Evolutionary conservation across 1,284 basidiomycete genomes (phyloP), one percentile per base, ranked within the genome.

Genomic region (Malassezia arunalokei): DNA sequence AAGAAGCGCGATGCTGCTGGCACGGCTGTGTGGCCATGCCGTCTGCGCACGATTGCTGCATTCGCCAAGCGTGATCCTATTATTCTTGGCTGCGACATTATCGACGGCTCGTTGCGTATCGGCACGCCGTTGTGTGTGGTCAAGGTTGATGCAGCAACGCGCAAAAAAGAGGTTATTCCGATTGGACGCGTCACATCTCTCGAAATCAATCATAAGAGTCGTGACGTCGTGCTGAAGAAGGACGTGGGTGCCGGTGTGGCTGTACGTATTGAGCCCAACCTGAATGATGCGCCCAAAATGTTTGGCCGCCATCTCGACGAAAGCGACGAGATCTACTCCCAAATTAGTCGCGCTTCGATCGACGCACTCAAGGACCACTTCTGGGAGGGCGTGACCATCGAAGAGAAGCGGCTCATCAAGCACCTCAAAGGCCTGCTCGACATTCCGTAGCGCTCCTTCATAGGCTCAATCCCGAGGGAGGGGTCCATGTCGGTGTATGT

Each of bases 41-140:
- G 87, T 55, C 80, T 99, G 64, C 91, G 88, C 78, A 87, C 79
- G 60, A 85, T 99, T 60, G 86, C 88, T 24, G 84, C 83, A 29
- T 98, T 98, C 75, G 87, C 87, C 75, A 92, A 92, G 77, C 84
- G 94, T 52, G 92, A 98, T 74, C 94, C 91, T 1, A 74, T 99
- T 68, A 95, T 99, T 60, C 76, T 99, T 39, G 94, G 94, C 61
- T 90, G 92, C 35, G 94, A 98, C 75, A 94, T 99, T 64, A 77
- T 94, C 43, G 92, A 98, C 60, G 94, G 94, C 38, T 63, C 70
- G 4, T 75, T 95, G 63, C 82, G 91, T n/a, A 81, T 94, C 20
- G 94, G 94, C 1, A 98, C 94, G 2, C 94, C 94, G 0, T 76
- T 99, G 38, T 90, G 89, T 73, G 94, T 96, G 12, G 87, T 96